A percentile compares a stretch with the other conserved stretches of the same genome.
Conservation (phyloP, 1,139 yeast species). For the Yamadazyma conglobata region DNA sequence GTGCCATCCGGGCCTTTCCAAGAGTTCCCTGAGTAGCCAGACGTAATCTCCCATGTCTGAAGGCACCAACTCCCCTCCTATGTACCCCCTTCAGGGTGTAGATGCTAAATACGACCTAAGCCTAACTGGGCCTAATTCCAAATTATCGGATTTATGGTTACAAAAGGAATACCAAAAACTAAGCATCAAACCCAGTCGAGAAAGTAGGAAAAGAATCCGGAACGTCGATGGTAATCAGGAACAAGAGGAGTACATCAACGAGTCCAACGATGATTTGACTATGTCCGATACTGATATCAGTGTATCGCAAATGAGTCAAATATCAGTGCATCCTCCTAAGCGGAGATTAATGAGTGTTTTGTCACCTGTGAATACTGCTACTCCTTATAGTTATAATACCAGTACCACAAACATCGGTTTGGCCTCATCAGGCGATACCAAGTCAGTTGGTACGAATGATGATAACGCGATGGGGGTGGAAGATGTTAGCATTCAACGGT, state of each 20-base stretch:
- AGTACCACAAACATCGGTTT: no score
- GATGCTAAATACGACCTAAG: slow-evolving; percentile 33
- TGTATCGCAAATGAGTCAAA: slow-evolving; percentile 22
- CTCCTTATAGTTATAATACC: no score
- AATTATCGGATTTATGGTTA: slow-evolving; percentile 33
- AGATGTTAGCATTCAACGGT: no score
- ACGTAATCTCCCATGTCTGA: slow-evolving; percentile 5
- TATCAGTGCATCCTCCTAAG: slow-evolving; percentile 38
- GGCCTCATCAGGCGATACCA: no score
- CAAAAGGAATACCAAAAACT: slow-evolving; percentile 31
- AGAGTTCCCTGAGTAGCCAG: no score
- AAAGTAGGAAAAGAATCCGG: slow-evolving; percentile 24
- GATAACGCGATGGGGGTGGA: no score
- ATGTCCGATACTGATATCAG: slow-evolving; percentile 35
- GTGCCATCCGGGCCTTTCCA: no score
- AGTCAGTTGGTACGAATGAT: no score
- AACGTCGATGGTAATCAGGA: slow-evolving; percentile 10
- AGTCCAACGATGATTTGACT: slow-evolving; percentile 37
- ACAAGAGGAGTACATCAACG: slow-evolving; percentile 10
- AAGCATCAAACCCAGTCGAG: slow-evolving; percentile 16
- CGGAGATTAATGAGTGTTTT: slow-evolving; percentile 29
- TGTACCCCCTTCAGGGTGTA: slow-evolving; percentile 32
- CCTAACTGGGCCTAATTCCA: slow-evolving; percentile 30
- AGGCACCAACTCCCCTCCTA: slow-evolving; percentile 19
- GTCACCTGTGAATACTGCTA: slow-evolving; percentile 13